These are phyloP conservation scores for Thyridium curvatum DNA, from an alignment of 2,329 filamentous ascomycete species.

Conservation along the genomic window DNA sequence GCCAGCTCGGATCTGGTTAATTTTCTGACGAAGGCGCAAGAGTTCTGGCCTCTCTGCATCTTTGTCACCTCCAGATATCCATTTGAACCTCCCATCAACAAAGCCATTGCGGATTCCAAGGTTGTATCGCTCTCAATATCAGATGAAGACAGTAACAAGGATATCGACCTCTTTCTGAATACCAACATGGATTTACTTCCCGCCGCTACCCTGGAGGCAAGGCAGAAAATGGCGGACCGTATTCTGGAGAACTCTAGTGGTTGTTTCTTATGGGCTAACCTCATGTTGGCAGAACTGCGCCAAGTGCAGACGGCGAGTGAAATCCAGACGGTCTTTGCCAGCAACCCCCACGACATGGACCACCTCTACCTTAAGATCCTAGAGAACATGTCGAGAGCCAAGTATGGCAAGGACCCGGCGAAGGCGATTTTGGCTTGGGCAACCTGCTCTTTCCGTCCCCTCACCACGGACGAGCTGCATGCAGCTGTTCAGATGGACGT, in stretches of 20 bases:
- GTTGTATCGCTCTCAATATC: constrained; percentile 6
- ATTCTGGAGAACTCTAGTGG: constrained; percentile 18
- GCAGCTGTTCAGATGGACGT: too few species aligned
- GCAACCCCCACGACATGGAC: constrained; percentile 19
- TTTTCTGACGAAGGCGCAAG: constrained; percentile 14
- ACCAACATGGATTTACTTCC: constrained; percentile 15
- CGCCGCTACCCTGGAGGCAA: constrained; percentile 5
- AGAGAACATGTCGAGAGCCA: constrained; percentile 12
- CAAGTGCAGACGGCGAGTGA: constrained; percentile 16
- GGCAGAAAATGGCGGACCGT: constrained; percentile 7
- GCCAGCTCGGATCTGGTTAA: constrained; percentile 11
- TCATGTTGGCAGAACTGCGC: constrained; percentile 17
- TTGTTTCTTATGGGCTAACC: constrained; percentile 21
- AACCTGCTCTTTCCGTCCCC: constrained; percentile 15
- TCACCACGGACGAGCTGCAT: constrained; percentile 17
- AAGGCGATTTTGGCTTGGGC: constrained; percentile 19
- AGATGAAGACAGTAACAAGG: constrained; percentile 13
- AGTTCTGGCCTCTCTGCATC: constrained; percentile 17
- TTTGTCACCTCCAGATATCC: constrained; percentile 17
- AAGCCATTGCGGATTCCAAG: too few species aligned
- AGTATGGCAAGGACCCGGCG: constrained; percentile 16
- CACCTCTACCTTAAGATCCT: constrained; percentile 19
- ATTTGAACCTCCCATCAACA: constrained; percentile 8
- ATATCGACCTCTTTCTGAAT: constrained; percentile 16
- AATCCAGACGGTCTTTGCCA: constrained; percentile 15